These are phyloP conservation scores for Ceratocystiopsis minuta DNA, from an alignment of 2,329 filamentous ascomycete genomes.

Conservation along the genomic window DNA sequence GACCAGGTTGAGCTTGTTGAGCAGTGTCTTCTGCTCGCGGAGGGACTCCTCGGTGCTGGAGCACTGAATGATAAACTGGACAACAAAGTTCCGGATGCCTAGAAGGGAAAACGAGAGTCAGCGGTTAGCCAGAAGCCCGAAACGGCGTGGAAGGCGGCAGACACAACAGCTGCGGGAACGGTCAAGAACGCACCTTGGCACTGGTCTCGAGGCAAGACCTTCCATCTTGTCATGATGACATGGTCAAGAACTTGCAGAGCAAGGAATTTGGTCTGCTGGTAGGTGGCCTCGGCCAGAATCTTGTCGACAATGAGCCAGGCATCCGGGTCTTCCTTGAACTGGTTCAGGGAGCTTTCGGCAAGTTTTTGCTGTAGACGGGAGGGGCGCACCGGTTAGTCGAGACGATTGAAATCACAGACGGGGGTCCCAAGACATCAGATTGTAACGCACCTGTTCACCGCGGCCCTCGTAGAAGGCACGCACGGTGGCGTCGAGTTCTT, in stretches of 20 bases:
- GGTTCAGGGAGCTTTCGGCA: slow-evolving; percentile 82
- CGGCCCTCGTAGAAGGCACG: slow-evolving; percentile 94
- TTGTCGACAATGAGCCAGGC: slow-evolving; percentile 95
- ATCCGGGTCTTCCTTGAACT: slow-evolving; percentile 99
- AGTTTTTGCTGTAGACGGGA: slow-evolving; percentile 62
- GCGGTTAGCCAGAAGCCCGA: background rate
- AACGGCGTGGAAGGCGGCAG: background rate
- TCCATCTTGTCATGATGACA: slow-evolving; percentile 98
- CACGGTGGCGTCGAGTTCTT: slow-evolving; percentile 92
- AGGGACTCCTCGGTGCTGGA: slow-evolving; percentile 81
- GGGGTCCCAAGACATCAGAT: background rate
- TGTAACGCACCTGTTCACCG: slow-evolving; percentile 61
- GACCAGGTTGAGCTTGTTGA: slow-evolving; percentile 97
- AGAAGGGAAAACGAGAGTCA: slow-evolving; percentile 8
- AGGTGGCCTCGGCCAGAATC: slow-evolving; percentile 82
- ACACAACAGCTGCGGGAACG: slow-evolving; percentile 1
- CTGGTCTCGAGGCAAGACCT: slow-evolving; percentile 87
- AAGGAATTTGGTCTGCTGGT: slow-evolving; percentile 93
- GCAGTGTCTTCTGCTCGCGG: slow-evolving; percentile 65
- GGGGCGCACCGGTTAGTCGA: slow-evolving; percentile 17
- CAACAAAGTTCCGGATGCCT: slow-evolving; percentile 98
- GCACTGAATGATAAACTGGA: slow-evolving; percentile 92
- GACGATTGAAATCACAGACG: too few relatives aligned
- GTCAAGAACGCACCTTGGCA: slow-evolving; percentile 67
- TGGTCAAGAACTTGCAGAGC: slow-evolving; percentile 92